A percentile compares a stretch with the other conserved stretches of the same genome.
Evolutionary conservation across 345 rosid genomes (phyloP).

Genomic region (Hirschfeldia incana): DNA sequence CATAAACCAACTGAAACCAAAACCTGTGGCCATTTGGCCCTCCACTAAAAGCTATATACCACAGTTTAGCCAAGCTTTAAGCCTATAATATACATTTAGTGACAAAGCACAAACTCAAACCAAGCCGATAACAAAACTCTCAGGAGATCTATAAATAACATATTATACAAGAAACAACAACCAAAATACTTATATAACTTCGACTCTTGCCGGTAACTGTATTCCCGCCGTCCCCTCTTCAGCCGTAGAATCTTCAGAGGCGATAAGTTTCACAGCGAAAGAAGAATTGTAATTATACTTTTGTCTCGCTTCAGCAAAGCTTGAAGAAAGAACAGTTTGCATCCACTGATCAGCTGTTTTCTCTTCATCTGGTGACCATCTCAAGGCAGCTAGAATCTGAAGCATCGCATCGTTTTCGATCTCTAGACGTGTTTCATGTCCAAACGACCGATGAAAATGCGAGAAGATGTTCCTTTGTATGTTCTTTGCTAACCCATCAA

Average conservation of each 20-base stretch:
- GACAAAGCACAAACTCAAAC: slow-evolving; percentile 35
- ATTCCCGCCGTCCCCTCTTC: slow-evolving; percentile 44
- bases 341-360: slow-evolving; percentile 54
- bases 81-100: slow-evolving; percentile 35
- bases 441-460: slow-evolving; percentile 44
- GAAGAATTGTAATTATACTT: slow-evolving; percentile 28
- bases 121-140: slow-evolving; percentile 38
- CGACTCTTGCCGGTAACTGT: slow-evolving; percentile 48
- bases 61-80: slow-evolving; percentile 18
- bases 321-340: slow-evolving; percentile 46
- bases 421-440: slow-evolving; percentile 47
- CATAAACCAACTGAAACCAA: neutral
- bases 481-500: slow-evolving; percentile 53
- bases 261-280: slow-evolving; percentile 44
- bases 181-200: slow-evolving; percentile 14
- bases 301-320: slow-evolving; percentile 47
- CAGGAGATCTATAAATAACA: slow-evolving; percentile 9
- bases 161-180: neutral
- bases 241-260: slow-evolving; percentile 36
- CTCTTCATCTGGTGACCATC: slow-evolving; percentile 53
- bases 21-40: neutral
- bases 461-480: slow-evolving; percentile 35
- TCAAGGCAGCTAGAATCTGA: slow-evolving; percentile 55
- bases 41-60: slow-evolving; percentile 7
- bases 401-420: slow-evolving; percentile 51